phyloP scores from a whole-genome alignment of 805 yeast species.

The Schizosaccharomyces pombe region DNA sequence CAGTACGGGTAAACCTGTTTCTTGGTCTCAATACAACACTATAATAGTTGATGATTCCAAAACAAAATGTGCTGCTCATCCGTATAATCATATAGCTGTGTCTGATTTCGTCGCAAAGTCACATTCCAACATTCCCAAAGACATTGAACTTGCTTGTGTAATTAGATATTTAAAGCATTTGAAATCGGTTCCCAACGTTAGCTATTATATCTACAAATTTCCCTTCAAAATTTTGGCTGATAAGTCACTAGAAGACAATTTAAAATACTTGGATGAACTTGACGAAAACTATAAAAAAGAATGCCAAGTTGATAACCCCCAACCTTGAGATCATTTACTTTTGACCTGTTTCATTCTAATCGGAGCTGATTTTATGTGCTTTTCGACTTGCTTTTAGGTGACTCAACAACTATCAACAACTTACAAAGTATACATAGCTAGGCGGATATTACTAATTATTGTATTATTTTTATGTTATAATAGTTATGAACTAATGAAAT shows the following conservation, averaged over 20 bases:
- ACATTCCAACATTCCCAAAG: background rate
- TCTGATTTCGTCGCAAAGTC: background rate
- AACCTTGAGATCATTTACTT: too few species aligned
- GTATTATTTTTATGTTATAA: too few species aligned
- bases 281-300: background rate
- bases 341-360: too few species aligned
- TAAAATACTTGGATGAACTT: background rate
- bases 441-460: too few species aligned
- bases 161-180: background rate
- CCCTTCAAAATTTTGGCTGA: background rate
- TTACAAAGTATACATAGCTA: too few species aligned
- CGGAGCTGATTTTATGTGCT: too few species aligned
- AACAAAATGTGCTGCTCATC: background rate
- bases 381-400: too few species aligned
- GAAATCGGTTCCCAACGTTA: background rate
- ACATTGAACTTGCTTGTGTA: background rate
- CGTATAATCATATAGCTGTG: background rate
- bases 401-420: too few species aligned
- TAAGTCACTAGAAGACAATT: background rate
- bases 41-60: constrained; percentile 1
- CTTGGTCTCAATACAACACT: background rate
- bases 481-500: too few species aligned
- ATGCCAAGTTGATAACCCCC: background rate
- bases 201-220: background rate
- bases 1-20: background rate